Evolutionary conservation across 306 rosid genomes (phyloP).

Genomic region (Pachyrhizus erosus): DNA sequence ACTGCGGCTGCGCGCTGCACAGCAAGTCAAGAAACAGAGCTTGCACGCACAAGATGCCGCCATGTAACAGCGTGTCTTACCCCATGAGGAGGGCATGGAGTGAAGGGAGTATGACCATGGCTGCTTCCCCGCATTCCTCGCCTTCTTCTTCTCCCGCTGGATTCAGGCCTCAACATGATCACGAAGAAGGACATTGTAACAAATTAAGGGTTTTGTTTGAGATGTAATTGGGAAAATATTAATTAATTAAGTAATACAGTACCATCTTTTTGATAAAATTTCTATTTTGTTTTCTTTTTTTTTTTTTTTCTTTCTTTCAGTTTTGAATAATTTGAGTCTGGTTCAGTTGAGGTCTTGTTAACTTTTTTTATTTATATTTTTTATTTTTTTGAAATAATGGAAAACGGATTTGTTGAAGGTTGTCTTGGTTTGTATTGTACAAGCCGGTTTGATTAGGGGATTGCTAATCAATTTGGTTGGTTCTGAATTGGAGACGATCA

Average conservation of each 20-base stretch:
- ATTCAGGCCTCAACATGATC: conserved; percentile 11
- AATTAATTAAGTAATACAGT: no score
- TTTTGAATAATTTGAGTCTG: conserved; percentile 34
- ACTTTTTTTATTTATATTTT: background rate
- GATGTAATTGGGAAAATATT: background rate
- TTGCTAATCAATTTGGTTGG: conserved; percentile 14
- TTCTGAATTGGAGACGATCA: conserved; percentile 16
- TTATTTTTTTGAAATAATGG: background rate
- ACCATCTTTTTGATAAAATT: background rate
- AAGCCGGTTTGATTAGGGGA: background rate
- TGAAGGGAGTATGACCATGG: conserved; percentile 50
- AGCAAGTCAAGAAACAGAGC: conserved; percentile 5
- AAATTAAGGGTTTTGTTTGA: conserved; percentile 34
- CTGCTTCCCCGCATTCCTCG: conserved; percentile 46
- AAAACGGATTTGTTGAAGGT: background rate
- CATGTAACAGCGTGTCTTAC: conserved; percentile 47
- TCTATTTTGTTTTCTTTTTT: background rate
- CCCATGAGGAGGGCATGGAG: conserved; percentile 77
- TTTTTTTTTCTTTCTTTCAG: background rate
- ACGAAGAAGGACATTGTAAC: background rate
- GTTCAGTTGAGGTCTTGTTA: conserved; percentile 18
- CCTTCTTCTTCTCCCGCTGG: conserved; percentile 41
- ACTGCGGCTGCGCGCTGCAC: conserved; percentile 53
- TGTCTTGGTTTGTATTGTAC: background rate
- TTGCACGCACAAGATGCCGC: conserved; percentile 16